Conservation (phyloP, 2,329 filamentous ascomycete species). For the Mollisiaceae sp. region DNA sequence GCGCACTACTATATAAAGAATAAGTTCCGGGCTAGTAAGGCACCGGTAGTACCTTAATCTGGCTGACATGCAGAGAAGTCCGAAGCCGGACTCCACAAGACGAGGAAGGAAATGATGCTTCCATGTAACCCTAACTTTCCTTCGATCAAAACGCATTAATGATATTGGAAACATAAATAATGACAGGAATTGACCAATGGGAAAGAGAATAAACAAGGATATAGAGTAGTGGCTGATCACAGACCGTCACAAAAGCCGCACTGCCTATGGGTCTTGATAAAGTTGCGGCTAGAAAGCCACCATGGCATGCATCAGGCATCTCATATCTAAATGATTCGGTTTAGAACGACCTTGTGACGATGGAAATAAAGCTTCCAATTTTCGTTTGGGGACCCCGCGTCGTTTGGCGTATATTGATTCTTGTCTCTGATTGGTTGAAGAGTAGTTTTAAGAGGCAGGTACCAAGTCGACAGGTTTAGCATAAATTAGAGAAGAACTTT, state of each 20-base stretch:
- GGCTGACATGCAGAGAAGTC: neutral
- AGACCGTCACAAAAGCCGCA: neutral
- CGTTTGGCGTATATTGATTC: conserved; percentile 23
- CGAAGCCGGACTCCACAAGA: neutral
- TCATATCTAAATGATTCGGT: neutral
- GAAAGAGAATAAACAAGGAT: conserved; percentile 1
- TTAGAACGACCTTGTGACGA: neutral
- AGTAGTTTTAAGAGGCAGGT: conserved; percentile 5
- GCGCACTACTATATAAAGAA: neutral
- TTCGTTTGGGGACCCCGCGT: conserved; percentile 17
- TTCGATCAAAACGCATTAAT: neutral
- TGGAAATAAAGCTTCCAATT: neutral
- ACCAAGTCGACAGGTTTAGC: conserved; percentile 26
- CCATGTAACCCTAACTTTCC: neutral
- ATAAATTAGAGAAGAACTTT: conserved; percentile 24
- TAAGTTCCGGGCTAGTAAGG: neutral
- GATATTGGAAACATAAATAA: neutral
- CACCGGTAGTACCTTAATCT: neutral
- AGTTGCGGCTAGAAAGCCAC: conserved; percentile 11
- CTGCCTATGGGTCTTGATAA: conserved; percentile 11
- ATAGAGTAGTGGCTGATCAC: conserved; percentile 17
- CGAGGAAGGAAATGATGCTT: neutral
- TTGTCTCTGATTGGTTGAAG: conserved; percentile 13
- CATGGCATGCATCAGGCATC: neutral
- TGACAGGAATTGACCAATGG: neutral